phyloP scores from a whole-genome alignment of 352 stramenopile genomes.

The Lagenidium giganteum region DNA sequence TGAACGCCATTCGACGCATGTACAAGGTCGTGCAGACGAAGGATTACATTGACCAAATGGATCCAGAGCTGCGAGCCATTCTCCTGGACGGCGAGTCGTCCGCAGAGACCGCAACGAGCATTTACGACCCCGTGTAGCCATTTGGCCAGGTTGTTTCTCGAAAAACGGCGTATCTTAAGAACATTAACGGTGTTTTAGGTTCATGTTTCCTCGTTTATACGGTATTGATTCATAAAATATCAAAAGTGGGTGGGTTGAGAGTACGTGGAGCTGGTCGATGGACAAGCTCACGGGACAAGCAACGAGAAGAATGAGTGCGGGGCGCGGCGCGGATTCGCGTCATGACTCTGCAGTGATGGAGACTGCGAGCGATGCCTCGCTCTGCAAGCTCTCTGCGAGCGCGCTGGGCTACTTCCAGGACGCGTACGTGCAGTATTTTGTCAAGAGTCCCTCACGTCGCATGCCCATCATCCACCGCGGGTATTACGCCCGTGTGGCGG shows the following conservation, averaged over 20 bases:
- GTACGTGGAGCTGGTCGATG: too few species aligned
- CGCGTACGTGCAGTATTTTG: slow-evolving; percentile 77
- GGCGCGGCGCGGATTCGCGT: slow-evolving; percentile 1
- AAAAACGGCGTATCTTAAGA: slow-evolving; percentile 2
- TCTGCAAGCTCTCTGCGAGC: slow-evolving; percentile 83
- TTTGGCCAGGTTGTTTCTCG: neutral
- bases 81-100: slow-evolving; percentile 17
- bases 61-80: slow-evolving; percentile 22
- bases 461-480: slow-evolving; percentile 89
- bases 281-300: neutral
- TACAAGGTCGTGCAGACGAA: slow-evolving; percentile 39
- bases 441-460: slow-evolving; percentile 73
- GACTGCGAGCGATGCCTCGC: slow-evolving; percentile 75
- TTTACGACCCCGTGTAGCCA: slow-evolving; percentile 20
- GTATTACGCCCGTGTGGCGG: slow-evolving; percentile 81
- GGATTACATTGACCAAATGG: slow-evolving; percentile 36
- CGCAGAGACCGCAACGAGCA: slow-evolving; percentile 9
- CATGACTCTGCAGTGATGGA: slow-evolving; percentile 77
- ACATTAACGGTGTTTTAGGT: too few species aligned
- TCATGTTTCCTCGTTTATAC: too few species aligned
- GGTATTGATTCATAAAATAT: too few species aligned
- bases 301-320: neutral
- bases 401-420: slow-evolving; percentile 74
- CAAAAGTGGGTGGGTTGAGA: too few species aligned
- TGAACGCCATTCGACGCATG: slow-evolving; percentile 24